phyloP scores from a whole-genome alignment of 805 yeast genomes.

The Helenozyma baotianmanensis region DNA sequence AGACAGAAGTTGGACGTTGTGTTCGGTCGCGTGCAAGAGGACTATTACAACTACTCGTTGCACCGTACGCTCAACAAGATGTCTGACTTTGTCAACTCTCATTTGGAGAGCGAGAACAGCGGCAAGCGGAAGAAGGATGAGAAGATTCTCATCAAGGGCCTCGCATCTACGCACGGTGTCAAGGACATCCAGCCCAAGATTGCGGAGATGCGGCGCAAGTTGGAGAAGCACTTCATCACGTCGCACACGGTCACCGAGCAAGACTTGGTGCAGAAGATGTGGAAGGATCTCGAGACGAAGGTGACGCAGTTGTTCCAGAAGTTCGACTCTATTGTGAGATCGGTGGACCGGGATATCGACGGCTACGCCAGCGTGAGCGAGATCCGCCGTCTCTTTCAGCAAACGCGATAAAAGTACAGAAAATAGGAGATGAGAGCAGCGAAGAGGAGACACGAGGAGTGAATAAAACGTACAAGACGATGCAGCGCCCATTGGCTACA shows the following conservation, averaged over 20 bases:
- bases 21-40: slow-evolving; percentile 24
- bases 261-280: slow-evolving; percentile 54
- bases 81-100: slow-evolving; percentile 62
- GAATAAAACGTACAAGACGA: too few species aligned
- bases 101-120: slow-evolving; percentile 43
- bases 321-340: slow-evolving; percentile 49
- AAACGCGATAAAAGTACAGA: not conserved
- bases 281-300: slow-evolving; percentile 67
- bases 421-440: not conserved
- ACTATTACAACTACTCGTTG: slow-evolving; percentile 31
- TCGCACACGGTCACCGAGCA: slow-evolving; percentile 44
- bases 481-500: too few species aligned
- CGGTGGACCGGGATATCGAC: slow-evolving; percentile 50
- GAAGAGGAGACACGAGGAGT: not conserved
- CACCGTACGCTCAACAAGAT: slow-evolving; percentile 61
- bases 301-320: slow-evolving; percentile 53
- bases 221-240: slow-evolving; percentile 50
- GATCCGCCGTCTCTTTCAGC: slow-evolving; percentile 47
- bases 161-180: slow-evolving; percentile 53
- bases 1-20: slow-evolving; percentile 20
- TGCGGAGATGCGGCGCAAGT: slow-evolving; percentile 48
- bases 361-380: slow-evolving; percentile 51
- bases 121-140: slow-evolving; percentile 62
- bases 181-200: slow-evolving; percentile 55
- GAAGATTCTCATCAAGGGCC: slow-evolving; percentile 51